Conservation (phyloP, 768 basidiomycete species). For the Tricholoma hemisulphureum region DNA sequence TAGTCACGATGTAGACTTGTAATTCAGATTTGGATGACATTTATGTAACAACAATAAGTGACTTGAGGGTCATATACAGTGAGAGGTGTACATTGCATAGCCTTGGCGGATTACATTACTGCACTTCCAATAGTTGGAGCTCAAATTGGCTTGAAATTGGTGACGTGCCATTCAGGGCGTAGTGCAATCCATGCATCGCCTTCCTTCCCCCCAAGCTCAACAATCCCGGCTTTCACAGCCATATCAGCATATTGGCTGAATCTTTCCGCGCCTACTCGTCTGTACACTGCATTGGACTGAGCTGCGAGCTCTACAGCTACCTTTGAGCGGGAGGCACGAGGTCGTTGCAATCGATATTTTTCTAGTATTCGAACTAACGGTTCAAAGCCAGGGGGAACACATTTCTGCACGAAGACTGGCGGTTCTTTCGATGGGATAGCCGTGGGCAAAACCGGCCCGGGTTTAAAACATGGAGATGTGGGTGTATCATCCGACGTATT, state of each 20-base stretch:
- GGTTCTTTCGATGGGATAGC: not conserved
- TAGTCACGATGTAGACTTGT: not conserved
- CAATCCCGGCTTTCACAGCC: slow-evolving; percentile 38
- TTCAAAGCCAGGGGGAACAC: slow-evolving; percentile 26
- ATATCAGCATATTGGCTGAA: slow-evolving; percentile 41
- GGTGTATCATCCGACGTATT: not conserved
- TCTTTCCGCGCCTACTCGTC: slow-evolving; percentile 36
- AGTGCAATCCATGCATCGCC: slow-evolving; percentile 40
- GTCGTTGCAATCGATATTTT: slow-evolving; percentile 31
- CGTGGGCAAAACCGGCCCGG: not conserved
- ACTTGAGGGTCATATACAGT: no score
- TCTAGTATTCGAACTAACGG: slow-evolving; percentile 35
- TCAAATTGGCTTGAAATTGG: slow-evolving; percentile 14
- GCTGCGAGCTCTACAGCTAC: slow-evolving; percentile 33
- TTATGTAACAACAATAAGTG: not conserved
- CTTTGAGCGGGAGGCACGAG: slow-evolving; percentile 34
- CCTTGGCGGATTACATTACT: not conserved
- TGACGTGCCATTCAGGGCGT: slow-evolving; percentile 28
- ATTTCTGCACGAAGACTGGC: not conserved
- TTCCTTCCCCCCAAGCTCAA: slow-evolving; percentile 40
- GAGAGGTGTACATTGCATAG: not conserved
- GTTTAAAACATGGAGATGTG: not conserved
- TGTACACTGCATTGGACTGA: slow-evolving; percentile 30
- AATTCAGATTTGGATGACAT: not conserved
- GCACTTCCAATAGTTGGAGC: not conserved